Evolutionary conservation across 495 filamentous ascomycete genomes (phyloP), one percentile per base, ranked within the genome.

Genomic region (Penicillium ucsense): DNA sequence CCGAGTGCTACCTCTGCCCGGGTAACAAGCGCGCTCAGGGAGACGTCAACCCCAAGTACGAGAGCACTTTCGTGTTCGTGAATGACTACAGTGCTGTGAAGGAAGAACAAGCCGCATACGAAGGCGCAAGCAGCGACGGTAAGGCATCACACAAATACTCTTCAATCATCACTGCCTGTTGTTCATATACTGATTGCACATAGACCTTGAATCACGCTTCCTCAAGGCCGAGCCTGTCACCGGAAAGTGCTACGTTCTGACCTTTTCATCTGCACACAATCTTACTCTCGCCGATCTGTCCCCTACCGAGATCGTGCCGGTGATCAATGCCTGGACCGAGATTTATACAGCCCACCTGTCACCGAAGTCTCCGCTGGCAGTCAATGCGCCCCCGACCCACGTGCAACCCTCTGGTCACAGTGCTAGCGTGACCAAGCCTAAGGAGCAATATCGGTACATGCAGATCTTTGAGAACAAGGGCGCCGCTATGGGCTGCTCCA

Each of bases 391-490:
- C 8, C 56, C 76, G 2, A 70, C 72, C 4, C 70, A 70, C 5
- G 54, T 77, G 30, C 67, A 75, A 8, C 75, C 83, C 9, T 47
- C 62, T 31, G 57, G 72, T 51, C 71, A 76, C 51, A 53, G 66
- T 52, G 49, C 67, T 60, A 59, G 61, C 59, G 10, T 74, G 56
- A 44, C 65, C 11, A 69, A 72, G 32, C 81, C 89, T 5, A 81
- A 78, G 40, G 76, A 85, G 46, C 89, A 96, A 65, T 88, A 94
- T 57, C 80, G 82, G 40, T 97, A 94, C 66, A 96, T 98, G 90
- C 92, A 98, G 66, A 96, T 98, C 53, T 97, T 98, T 51, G 92
- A 98, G 68, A 98, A 98, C 73, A 98, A 98, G 71, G 92, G 92
- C 40, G 82, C 86, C 0, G 88, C 92, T 4, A 98, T 98, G 92